A percentile compares a stretch with the other conserved stretches of the same genome.
These are phyloP conservation scores for Telopea speciosissima DNA, from an alignment of 177 flowering plant genomes.

Conservation along the genomic window DNA sequence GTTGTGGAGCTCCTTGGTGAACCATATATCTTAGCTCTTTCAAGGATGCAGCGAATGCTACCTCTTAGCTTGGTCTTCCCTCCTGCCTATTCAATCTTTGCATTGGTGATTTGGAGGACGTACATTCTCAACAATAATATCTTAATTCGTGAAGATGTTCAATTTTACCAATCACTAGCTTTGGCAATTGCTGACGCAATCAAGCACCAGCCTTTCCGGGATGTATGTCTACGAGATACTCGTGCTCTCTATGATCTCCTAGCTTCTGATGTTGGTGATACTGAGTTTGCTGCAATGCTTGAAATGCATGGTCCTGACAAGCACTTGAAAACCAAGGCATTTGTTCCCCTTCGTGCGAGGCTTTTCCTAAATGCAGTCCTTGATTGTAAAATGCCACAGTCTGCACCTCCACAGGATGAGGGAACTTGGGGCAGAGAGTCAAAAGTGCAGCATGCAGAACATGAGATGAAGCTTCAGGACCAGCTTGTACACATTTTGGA, in stretches of 20 bases:
- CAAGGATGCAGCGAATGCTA: constrained; percentile 85
- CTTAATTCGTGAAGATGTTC: constrained; percentile 56
- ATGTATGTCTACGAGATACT: constrained; percentile 70
- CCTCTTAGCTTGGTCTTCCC: constrained; percentile 76
- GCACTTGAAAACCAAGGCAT: constrained; percentile 48
- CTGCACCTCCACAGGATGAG: constrained; percentile 37
- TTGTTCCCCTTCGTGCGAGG: constrained; percentile 92
- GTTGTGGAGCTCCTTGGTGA: constrained; percentile 85
- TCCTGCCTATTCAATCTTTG: constrained; percentile 88
- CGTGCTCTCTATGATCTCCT: constrained; percentile 62
- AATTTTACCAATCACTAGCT: constrained; percentile 49
- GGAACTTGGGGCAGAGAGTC: constrained; percentile 41
- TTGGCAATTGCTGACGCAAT: constrained; percentile 63
- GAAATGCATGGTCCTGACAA: constrained; percentile 62
- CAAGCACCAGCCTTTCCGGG: constrained; percentile 86
- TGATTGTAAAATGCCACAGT: constrained; percentile 65
- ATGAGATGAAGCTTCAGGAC: constrained; percentile 59
- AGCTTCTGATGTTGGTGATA: constrained; percentile 68
- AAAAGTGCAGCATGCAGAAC: constrained; percentile 39
- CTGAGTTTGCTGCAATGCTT: constrained; percentile 75
- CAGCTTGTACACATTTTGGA: constrained; percentile 80
- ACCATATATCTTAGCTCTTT: constrained; percentile 64
- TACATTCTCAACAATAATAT: constrained; percentile 40
- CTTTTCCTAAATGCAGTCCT: constrained; percentile 76
- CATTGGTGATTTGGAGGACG: constrained; percentile 77